Evolutionary conservation across 2,329 filamentous ascomycete genomes (phyloP), one percentile per base, ranked within the genome.

Genomic region (Diaporthe australafricana): DNA sequence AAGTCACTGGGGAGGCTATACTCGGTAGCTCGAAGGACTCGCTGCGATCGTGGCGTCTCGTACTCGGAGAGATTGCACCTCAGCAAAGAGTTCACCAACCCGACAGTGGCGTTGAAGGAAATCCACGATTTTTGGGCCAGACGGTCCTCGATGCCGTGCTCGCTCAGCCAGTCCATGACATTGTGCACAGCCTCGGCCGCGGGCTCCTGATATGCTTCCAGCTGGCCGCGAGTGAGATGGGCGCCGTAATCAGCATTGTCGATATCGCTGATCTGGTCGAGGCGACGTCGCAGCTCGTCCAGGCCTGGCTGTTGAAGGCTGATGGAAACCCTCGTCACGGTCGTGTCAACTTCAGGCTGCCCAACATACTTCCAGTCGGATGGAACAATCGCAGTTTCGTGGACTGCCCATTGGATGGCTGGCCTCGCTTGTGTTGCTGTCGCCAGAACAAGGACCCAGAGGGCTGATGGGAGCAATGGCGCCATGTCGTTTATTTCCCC

Each of bases 1-100:
- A 70, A 30, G 16, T 65, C 56, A 11, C 60, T 50, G 12, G 68
- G 68, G 9, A 70, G 25, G 35, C 56, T 65, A 47, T 70, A 63
- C 25, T 56, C 42, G 20, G 42, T 35, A 16, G 42, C 27, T 16
- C 57, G 42, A 63, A 63, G 57, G 14, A 63, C 57, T 32, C 57
- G 42, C 27, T 35, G 57, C 42, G 27, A 48, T 20, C 35, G 42
- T 16, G 57, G 57, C 25, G 27, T 35, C 25, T 47, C 42, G 42
- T 38, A 63, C 30, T 63, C 27, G 42, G 57, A 47, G 14, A 63
- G 57, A 4, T 48, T 48, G 57, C 42, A 63, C 20, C 42, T 63
- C 57, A 35, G 27, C 42, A 63, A 63, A 48, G 57, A 63, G 57
- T 63, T 63, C 42, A 48, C 42, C 57, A 48, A 2, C 35, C 57